A percentile compares a stretch with the other conserved stretches of the same genome.
Conservation (phyloP, 2,329 filamentous ascomycete genomes). For the Pyrenophora tritici-repentis region DNA sequence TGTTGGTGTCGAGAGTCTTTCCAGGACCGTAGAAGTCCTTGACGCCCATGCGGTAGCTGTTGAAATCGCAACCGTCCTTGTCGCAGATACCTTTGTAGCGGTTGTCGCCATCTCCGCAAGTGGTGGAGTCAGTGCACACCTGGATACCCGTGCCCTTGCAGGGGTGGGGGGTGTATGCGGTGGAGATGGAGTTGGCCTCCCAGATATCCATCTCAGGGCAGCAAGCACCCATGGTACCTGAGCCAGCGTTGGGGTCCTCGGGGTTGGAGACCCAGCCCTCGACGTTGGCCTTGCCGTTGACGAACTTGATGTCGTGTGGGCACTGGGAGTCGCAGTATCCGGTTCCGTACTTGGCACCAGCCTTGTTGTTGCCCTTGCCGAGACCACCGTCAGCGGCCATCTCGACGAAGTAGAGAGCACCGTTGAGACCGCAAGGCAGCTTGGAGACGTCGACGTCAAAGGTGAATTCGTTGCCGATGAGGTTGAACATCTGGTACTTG, state of each 20-base stretch:
- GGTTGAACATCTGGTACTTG: conserved; percentile 51
- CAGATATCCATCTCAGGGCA: conserved; percentile 73
- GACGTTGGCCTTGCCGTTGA: conserved; percentile 60
- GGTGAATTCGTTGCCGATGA: conserved; percentile 50
- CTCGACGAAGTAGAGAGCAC: conserved; percentile 57
- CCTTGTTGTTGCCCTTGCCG: conserved; percentile 56
- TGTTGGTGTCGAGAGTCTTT: conserved; percentile 52
- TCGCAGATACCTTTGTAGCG: conserved; percentile 69
- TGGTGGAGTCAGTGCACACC: conserved; percentile 56
- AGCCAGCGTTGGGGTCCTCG: conserved; percentile 61
- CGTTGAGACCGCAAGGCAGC: conserved; percentile 72
- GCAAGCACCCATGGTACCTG: conserved; percentile 63
- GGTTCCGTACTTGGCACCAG: conserved; percentile 63
- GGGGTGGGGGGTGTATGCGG: conserved; percentile 68
- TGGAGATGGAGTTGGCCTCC: conserved; percentile 70
- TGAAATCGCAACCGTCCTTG: conserved; percentile 69
- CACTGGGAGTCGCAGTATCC: conserved; percentile 53
- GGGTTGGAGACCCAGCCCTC: conserved; percentile 58
- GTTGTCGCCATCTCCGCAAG: conserved; percentile 49
- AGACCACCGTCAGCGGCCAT: conserved; percentile 64
- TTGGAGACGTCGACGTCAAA: conserved; percentile 59
- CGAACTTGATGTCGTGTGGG: conserved; percentile 58
- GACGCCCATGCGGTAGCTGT: conserved; percentile 66
- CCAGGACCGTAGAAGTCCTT: conserved; percentile 65
- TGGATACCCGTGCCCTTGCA: conserved; percentile 59